phyloP scores from a whole-genome alignment of 2,329 filamentous ascomycete species.

The Colletotrichum liriopes region DNA sequence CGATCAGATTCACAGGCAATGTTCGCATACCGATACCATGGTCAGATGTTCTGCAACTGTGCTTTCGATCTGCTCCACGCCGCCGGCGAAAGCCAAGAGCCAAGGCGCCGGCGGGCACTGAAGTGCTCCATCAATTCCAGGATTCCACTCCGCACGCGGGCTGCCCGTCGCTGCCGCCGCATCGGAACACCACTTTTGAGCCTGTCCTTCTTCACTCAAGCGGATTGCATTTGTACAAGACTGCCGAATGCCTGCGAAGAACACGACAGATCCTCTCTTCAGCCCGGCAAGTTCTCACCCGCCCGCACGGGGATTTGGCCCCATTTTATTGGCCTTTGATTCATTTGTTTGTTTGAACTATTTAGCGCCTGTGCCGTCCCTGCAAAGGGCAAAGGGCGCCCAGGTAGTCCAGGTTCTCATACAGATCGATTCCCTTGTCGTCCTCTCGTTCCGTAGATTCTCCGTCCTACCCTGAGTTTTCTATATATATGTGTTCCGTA shows the following conservation, averaged over 20 bases:
- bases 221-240: neutral
- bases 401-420: too few relatives aligned
- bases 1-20: neutral
- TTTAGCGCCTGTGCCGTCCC: too few relatives aligned
- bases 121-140: neutral
- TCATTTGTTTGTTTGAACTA: too few relatives aligned
- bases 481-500: too few relatives aligned
- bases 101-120: slow-evolving; percentile 10
- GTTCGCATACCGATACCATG: neutral
- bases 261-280: neutral
- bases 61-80: neutral
- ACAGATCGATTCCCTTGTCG: too few relatives aligned
- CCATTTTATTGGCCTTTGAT: too few relatives aligned
- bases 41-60: neutral
- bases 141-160: neutral
- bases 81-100: slow-evolving; percentile 9
- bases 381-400: too few relatives aligned
- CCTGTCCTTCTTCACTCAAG: neutral
- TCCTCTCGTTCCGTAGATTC: too few relatives aligned
- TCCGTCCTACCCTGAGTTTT: too few relatives aligned
- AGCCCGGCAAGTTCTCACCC: neutral
- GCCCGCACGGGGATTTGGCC: too few relatives aligned
- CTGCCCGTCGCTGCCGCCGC: neutral
- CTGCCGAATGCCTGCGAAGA: neutral
- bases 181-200: neutral